Percentiles rank a stretch among this genome's conserved stretches.
Conservation (phyloP, 352 stramenopile species). For the Globisporangium sylvaticum region DNA sequence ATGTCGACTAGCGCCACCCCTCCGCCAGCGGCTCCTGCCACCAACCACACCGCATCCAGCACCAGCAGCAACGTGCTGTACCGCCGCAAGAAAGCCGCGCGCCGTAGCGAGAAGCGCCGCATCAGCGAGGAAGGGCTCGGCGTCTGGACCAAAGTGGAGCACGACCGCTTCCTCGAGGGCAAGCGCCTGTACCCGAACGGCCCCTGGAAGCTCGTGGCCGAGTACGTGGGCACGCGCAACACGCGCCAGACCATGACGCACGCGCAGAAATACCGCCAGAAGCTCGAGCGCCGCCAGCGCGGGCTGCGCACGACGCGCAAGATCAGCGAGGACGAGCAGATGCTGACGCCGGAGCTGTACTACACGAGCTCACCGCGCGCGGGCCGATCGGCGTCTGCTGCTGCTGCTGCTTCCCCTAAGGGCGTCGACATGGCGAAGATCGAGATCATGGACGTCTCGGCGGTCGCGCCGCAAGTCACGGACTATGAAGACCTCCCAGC, state of each 20-base stretch:
- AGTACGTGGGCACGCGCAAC: constrained; percentile 40
- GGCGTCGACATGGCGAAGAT: constrained; percentile 5
- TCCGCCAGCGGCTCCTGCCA: background rate
- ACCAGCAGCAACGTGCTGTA: background rate
- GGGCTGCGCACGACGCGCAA: constrained; percentile 18
- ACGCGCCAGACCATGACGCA: constrained; percentile 94
- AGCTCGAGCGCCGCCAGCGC: constrained; percentile 40
- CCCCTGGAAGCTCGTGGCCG: constrained; percentile 47
- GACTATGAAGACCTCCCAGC: background rate
- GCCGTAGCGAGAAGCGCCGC: constrained; percentile 20
- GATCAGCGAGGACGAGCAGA: constrained; percentile 12
- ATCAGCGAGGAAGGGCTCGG: constrained; percentile 33
- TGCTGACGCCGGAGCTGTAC: constrained; percentile 1
- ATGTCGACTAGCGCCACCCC: background rate
- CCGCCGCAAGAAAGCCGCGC: constrained; percentile 11
- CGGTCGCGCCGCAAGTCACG: background rate
- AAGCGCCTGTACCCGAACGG: constrained; percentile 42
- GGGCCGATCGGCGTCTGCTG: background rate
- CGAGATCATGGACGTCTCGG: constrained; percentile 4
- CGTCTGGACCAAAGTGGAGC: constrained; percentile 37
- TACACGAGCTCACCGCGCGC: constrained; percentile 5
- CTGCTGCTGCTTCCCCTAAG: background rate
- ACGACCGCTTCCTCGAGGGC: constrained; percentile 45
- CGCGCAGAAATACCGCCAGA: constrained; percentile 82
- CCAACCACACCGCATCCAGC: background rate